A percentile compares a stretch with the other conserved stretches of the same genome.
Evolutionary conservation across 495 filamentous ascomycete genomes (phyloP).

Genomic region (Letharia columbiana): DNA sequence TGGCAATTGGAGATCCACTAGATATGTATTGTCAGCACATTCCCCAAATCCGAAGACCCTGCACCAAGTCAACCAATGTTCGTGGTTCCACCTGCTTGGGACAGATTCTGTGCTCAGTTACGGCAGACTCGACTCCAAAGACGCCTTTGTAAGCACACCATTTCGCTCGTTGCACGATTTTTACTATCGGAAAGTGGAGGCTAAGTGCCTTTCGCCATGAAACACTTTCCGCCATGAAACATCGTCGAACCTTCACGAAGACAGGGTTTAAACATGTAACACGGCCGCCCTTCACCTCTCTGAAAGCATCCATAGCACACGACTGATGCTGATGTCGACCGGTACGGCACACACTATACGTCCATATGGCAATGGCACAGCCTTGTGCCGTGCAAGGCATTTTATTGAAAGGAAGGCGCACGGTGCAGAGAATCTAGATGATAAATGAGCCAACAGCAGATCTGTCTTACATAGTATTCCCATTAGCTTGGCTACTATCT

Average conservation of each 20-base stretch:
- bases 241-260: background rate
- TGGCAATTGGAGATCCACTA: background rate
- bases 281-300: no score
- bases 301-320: no score
- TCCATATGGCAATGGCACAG: background rate
- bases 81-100: no score
- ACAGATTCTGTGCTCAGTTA: background rate
- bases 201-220: background rate
- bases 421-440: background rate
- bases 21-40: background rate
- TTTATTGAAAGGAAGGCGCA: background rate
- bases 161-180: background rate
- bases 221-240: background rate
- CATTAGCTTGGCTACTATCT: background rate
- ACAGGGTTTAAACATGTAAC: background rate
- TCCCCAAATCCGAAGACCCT: background rate
- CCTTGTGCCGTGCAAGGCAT: background rate
- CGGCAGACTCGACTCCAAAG: background rate
- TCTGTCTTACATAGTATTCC: background rate
- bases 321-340: no score
- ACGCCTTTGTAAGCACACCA: background rate
- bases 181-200: background rate
- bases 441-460: background rate
- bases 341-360: no score
- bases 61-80: no score